Conservation (phyloP, 2,329 filamentous ascomycete genomes). For the Diaporthe humulicola region DNA sequence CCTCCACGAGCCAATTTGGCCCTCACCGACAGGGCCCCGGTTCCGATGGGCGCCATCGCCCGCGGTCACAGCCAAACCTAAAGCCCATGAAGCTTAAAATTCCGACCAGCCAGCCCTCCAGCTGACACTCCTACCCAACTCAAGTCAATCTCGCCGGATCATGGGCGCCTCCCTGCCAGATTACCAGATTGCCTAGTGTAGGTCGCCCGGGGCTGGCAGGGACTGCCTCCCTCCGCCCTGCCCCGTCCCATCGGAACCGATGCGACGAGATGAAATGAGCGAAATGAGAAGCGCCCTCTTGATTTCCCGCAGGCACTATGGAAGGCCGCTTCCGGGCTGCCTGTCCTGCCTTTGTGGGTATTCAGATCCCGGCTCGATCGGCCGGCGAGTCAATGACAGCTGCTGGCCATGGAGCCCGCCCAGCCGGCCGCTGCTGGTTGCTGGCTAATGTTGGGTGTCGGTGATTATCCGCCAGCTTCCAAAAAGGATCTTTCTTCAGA, state of each 20-base stretch:
- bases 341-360: conserved; percentile 8
- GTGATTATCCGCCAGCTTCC: neutral
- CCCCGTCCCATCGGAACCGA: conserved; percentile 23
- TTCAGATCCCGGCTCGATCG: conserved; percentile 6
- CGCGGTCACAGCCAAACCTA: conserved; percentile 17
- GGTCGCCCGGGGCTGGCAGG: neutral
- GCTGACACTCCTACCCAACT: neutral
- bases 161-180: neutral
- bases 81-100: conserved; percentile 31
- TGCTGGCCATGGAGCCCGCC: conserved; percentile 6
- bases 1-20: conserved; percentile 20
- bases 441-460: neutral
- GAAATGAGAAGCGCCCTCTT: neutral
- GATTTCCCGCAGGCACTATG: conserved; percentile 1
- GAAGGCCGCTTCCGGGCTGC: conserved; percentile 16
- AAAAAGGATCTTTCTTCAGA: neutral
- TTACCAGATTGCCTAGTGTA: neutral
- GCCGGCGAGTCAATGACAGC: conserved; percentile 25
- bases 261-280: conserved; percentile 12
- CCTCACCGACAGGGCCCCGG: neutral
- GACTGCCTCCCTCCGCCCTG: conserved; percentile 2
- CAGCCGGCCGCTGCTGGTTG: conserved; percentile 18
- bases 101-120: neutral
- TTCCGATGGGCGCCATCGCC: neutral
- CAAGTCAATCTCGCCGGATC: conserved; percentile 14